These are phyloP conservation scores for Phytophthora foliorum DNA, from an alignment of 352 stramenopile species.

Conservation along the genomic window DNA sequence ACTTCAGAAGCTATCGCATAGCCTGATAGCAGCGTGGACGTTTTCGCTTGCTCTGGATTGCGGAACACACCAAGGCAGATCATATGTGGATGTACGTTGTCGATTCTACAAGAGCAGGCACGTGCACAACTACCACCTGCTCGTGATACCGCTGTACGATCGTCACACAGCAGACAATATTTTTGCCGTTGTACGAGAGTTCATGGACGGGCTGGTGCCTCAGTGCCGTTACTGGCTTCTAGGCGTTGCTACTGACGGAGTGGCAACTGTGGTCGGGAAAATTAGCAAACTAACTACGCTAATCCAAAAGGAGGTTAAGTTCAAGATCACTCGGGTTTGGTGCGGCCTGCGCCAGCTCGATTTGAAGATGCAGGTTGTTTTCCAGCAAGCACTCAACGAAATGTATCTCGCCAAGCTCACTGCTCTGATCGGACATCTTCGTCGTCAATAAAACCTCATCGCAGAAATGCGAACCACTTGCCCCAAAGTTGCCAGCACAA, in stretches of 20 bases:
- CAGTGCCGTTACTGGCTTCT: slow-evolving; percentile 1
- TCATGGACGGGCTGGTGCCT: neutral
- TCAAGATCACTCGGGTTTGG: slow-evolving; percentile 14
- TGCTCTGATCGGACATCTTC: slow-evolving; percentile 2
- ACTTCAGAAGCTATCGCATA: no score
- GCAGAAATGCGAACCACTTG: slow-evolving; percentile 22
- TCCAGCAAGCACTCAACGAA: slow-evolving; percentile 17
- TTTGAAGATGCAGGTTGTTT: slow-evolving; percentile 21
- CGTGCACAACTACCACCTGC: slow-evolving; percentile 19
- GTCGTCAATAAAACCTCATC: slow-evolving; percentile 23
- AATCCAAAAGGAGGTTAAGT: neutral
- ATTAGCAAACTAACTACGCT: slow-evolving; percentile 4
- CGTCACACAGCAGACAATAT: slow-evolving; percentile 15
- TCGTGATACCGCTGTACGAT: slow-evolving; percentile 15
- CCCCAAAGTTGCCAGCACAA: slow-evolving; percentile 16
- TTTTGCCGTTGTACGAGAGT: slow-evolving; percentile 1
- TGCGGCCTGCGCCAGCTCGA: no score
- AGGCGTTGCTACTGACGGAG: neutral
- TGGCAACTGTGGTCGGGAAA: neutral
- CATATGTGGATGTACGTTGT: slow-evolving; percentile 21
- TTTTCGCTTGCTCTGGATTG: slow-evolving; percentile 13
- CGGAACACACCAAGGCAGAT: slow-evolving; percentile 10
- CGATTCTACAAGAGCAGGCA: slow-evolving; percentile 7
- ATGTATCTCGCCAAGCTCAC: slow-evolving; percentile 17
- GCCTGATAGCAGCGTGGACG: slow-evolving; percentile 2